Evolutionary conservation across 176 grass and related monocot genomes (phyloP), one percentile per base, ranked within the genome.

Genomic region (Paspalum notatum): DNA sequence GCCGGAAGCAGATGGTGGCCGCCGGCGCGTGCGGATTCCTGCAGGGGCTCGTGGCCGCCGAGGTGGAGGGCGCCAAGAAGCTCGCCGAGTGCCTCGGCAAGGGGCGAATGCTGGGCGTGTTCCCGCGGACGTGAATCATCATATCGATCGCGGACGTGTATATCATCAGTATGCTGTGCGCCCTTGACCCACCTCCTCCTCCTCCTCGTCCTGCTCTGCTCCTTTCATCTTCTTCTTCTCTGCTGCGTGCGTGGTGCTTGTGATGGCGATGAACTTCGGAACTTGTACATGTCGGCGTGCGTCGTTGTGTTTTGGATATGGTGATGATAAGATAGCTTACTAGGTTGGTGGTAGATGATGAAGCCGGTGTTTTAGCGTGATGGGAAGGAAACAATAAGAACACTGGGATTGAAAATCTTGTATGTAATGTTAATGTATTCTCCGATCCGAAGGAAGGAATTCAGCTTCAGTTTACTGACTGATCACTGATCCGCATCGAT

Each of bases 81-180:
- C 90, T 98, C 69, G 81, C 85, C 61, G 95, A 92, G 73, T 88
- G 74, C 68, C 82, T 98, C 0, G 83, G 90, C 12, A 88, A 88
- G 47, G 95, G 95, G 40, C 92, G 88, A 52, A 92, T 98, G 79
- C 84, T 94, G 49, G 92, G 92, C 51, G 95, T 98, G 40, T 94
- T 98, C 71, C 95, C 95, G 18, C 76, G 95, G 51, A 74, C 92
- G 46, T 94, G 89, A 91, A 42, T 56, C n/a, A n/a, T n/a, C n/a
- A n/a, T n/a, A n/a, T n/a, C 32, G 32, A 32, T 32, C 32, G 32
- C 32, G 2, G 32, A 3, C 32, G 32, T 32, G 32, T 32, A 32
- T 32, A 32, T 32, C 32, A 32, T 32, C 32, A 32, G 32, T 32
- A 32, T 32, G 32, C 32, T 32, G n/a, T 32, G 32, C 1, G 2